phyloP scores from a whole-genome alignment of 2,329 filamentous ascomycete species.

The Colletotrichum karsti region DNA sequence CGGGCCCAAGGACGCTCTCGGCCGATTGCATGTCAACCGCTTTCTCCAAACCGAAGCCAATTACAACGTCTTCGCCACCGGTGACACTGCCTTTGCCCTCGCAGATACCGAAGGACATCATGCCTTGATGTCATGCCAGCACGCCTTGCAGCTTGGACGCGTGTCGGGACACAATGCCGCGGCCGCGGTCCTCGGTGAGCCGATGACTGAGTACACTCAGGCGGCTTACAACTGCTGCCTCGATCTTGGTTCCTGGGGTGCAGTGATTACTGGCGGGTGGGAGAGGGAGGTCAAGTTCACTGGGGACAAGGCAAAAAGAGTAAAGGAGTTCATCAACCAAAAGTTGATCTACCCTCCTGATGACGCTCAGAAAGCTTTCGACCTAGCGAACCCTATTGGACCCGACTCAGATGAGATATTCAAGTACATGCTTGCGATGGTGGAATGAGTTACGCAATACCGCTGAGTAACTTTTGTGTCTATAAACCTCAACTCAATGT shows the following conservation, averaged over 20 bases:
- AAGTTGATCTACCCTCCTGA: conserved; percentile 43
- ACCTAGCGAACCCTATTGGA: conserved; percentile 32
- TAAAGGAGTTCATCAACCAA: conserved; percentile 44
- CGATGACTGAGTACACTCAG: conserved; percentile 38
- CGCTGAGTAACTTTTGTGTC: too few relatives aligned
- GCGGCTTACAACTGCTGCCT: conserved; percentile 41
- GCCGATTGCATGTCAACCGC: conserved; percentile 39
- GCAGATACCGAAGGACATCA: conserved; percentile 37
- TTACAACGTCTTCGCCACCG: conserved; percentile 40
- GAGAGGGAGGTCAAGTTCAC: conserved; percentile 36
- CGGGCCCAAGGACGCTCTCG: conserved; percentile 36
- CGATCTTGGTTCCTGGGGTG: conserved; percentile 43
- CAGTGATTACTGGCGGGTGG: conserved; percentile 41
- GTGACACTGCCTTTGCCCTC: conserved; percentile 40
- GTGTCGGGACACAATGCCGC: conserved; percentile 43
- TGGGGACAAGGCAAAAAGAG: conserved; percentile 39
- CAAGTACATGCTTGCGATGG: not conserved
- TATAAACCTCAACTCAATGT: too few relatives aligned
- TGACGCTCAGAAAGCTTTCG: conserved; percentile 31
- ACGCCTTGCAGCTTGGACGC: conserved; percentile 44
- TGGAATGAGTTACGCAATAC: too few relatives aligned
- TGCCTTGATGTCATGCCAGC: conserved; percentile 49
- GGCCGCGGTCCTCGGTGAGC: conserved; percentile 39
- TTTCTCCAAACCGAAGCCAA: conserved; percentile 36
- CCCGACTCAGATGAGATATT: conserved; percentile 18